Evolutionary conservation across 225 moss, liverwort and hornwort genomes (phyloP).

Genomic region (Neckera pumila): DNA sequence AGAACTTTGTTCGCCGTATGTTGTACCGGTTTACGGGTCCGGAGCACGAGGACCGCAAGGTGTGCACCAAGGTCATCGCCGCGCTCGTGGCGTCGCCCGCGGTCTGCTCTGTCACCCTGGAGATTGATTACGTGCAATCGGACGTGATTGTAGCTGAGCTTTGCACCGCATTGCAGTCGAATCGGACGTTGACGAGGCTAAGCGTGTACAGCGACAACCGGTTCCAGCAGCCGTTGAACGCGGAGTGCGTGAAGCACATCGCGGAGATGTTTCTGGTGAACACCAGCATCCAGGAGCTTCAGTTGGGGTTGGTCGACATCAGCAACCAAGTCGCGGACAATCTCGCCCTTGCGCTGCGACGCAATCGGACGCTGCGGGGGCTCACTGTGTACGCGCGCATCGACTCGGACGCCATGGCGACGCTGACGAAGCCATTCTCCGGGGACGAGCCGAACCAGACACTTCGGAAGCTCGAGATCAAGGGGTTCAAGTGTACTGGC

Average conservation of each 20-base stretch:
- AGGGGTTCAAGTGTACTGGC: conserved; percentile 38
- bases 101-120: conserved; percentile 37
- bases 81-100: conserved; percentile 24
- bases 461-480: conserved; percentile 36
- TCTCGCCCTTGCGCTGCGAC: conserved; percentile 34
- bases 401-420: conserved; percentile 38
- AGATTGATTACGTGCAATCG: conserved; percentile 57
- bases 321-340: conserved; percentile 39
- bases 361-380: conserved; percentile 25
- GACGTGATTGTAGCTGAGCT: conserved; percentile 50
- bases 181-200: conserved; percentile 29
- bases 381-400: conserved; percentile 45
- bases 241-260: conserved; percentile 53
- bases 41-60: conserved; percentile 12
- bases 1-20: conserved; percentile 27
- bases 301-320: conserved; percentile 42
- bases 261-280: conserved; percentile 54
- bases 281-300: conserved; percentile 33
- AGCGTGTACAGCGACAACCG: conserved; percentile 56
- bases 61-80: conserved; percentile 34
- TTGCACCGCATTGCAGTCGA: conserved; percentile 38
- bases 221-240: conserved; percentile 47
- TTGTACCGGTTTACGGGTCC: conserved; percentile 34
- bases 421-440: conserved; percentile 39
- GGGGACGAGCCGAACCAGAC: conserved; percentile 41